Evolutionary conservation across 1,139 yeast species (phyloP), one percentile per base, ranked within the genome.

Genomic region (Blastobotrys buckinghamii): DNA sequence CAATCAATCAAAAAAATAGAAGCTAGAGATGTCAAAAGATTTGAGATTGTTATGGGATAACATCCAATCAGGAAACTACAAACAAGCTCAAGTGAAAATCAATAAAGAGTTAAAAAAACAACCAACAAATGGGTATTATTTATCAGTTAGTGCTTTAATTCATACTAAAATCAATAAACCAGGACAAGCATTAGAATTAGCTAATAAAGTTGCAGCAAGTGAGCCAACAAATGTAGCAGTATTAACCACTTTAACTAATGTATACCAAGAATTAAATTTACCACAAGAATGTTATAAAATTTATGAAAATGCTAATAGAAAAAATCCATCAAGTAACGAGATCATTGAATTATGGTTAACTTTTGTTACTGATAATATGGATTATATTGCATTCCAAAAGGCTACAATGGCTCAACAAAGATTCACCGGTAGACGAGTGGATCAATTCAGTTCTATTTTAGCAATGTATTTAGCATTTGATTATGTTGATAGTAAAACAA

Each of bases 201-300:
- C 78, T 29, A 54, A 66, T 7, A 63, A 67, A n/a, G 69, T 81
- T 12, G 63, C 76, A 48, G 63, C 64, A 1, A 69, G 71, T 46
- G 68, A 64, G 1, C 86, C 88, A 1, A 75, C 75, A 48, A 86
- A 82, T 54, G 72, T 77, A 1, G 70, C 72, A 16, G 69, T 85
- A 0, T 63, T 82, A 36, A 71, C 70, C n/a, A 55, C 79, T 7
- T 62, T 84, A 4, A 45, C 30, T 1, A 42, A 36, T 8, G 51
- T 54, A 2, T 66, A 61, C 43, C 45, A 47, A 2, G 52, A 53
- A 2, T 61, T 69, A n/a, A 76, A 73, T 1, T 61, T 66, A 52
- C 59, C 56, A 24, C 62, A 55, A 4, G 76, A 70, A 38, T 70
- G 77, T 6, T 64, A 67, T 38, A 69, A 67, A 30, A 70, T 78